Base-by-base conservation (phyloP, 345 rosid species). In the Brassica nigra region DNA sequence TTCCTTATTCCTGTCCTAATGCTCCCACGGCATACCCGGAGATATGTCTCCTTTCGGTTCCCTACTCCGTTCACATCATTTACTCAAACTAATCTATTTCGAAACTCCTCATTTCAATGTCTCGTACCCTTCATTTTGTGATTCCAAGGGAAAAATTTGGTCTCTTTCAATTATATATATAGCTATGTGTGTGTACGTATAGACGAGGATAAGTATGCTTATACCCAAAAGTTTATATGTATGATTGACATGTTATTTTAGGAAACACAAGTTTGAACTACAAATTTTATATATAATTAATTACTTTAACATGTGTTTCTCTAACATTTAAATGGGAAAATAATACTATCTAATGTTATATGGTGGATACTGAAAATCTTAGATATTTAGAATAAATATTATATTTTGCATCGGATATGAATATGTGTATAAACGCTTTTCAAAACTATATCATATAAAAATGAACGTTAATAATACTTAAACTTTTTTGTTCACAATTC, bases 1-100 rank as follows among this genome's bases (percentile, higher is more conserved):
- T 80, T 71, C 78, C 82, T 88, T 88, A 75, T 83, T 86, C 87
- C 20, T 92, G 97, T 90, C 97, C 68, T 84, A 92, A 87, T 89
- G 77, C 73, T 27, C 84, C 85, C 87, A 78, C 65, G 86, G 88
- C 98, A 92, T 83, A 78, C 23, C 63, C 92, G 87, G 81, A 87
- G 89, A 83, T 78, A 36, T 88, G 86, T 83, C 84, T 83, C 80
- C 30, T 78, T 44, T 73, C 80, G 8, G 31, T 61, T 61, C 66
- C 67, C 71, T 62, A 28, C 76, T 75, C 66, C 59, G 62, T 47
- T 52, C 49, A 67, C 70, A 57, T 62, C 52, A 15, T 73, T 73
- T 58, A 66, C 74, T 73, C 30, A 66, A 66, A 59, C 74, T 62
- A 66, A 73, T 66, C 36, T 73, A 42, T 67, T 59, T 79, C 74